Evolutionary conservation across 1,284 basidiomycete genomes (phyloP), one percentile per base, ranked within the genome.

Genomic region (Pseudomicrostroma phylloplanum): DNA sequence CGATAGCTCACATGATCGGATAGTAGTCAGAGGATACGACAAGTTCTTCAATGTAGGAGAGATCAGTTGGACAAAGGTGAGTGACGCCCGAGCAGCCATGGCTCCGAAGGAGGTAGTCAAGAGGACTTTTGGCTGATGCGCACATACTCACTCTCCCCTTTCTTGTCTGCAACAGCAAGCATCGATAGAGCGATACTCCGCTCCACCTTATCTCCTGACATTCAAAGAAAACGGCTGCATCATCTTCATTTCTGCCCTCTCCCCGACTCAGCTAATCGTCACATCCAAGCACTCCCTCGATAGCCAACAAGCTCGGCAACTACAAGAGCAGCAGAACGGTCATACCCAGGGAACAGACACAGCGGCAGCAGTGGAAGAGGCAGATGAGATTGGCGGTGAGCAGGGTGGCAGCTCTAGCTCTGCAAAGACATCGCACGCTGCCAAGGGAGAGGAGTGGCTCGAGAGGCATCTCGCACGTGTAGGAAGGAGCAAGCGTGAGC

Each of bases 1-100:
- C 36, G 73, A 79, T 58, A 36, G 30, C 4, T 9, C 3, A 36
- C 4, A 9, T 3, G 84, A 89, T 73, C 81, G 90, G 56, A 94
- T 99, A 61, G 87, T 94, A 0, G 89, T 86, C 0, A 82, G 96
- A 56, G 94, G 94, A 0, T 98, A 99, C 75, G 96, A 98, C 83
- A 99, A 99, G 81, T 98, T 99, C 81, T 98, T 98, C 84, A 98
- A 96, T 78, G 90, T 96, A 40, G 89, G 87, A 30, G 94, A 98
- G 78, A 90, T 97, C 26, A 88, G 89, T 1, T 98, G 93, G 92
- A 93, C 89, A 0, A 87, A 87, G 60, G 93, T 94, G 73, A 76
- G 88, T 82, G 30, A 19, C 1, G 12, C 36, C 26, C 8, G 13
- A 42, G n/a, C 41, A 15, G 19, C 19, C 41, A 9, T 36, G 9